Evolutionary conservation across 2,329 filamentous ascomycete genomes (phyloP).

Genomic region (Raffaelea arxii): DNA sequence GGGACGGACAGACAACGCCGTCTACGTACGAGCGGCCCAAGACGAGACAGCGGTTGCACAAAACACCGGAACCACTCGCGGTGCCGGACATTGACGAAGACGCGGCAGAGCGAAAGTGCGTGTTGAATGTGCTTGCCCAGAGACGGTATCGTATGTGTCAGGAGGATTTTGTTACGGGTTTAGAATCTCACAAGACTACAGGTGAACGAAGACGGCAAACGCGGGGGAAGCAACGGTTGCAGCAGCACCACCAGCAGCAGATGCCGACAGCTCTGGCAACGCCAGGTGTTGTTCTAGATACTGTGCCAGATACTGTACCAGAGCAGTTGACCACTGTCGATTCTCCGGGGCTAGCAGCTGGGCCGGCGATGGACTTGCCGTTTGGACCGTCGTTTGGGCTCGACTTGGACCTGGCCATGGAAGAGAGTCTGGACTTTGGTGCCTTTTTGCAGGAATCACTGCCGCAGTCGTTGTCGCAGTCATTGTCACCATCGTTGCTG

Average conservation of each 20-base stretch:
- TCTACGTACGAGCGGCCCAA: conserved; percentile 9
- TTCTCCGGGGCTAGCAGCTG: too few species aligned
- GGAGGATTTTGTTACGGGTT: not conserved
- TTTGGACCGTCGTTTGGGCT: too few species aligned
- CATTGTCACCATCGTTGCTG: not conserved
- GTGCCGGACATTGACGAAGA: conserved; percentile 40
- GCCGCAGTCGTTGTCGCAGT: not conserved
- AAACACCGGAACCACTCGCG: conserved; percentile 27
- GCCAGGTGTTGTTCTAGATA: too few species aligned
- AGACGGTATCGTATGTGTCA: conserved; percentile 36
- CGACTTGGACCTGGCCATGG: too few species aligned
- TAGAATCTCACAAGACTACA: conserved; percentile 9
- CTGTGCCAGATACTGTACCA: too few species aligned
- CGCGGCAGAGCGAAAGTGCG: conserved; percentile 41
- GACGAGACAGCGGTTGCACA: conserved; percentile 28
- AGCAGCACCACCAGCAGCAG: too few species aligned
- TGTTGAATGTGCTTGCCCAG: conserved; percentile 44
- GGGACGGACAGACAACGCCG: not conserved
- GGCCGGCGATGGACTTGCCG: too few species aligned
- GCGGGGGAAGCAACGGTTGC: not conserved
- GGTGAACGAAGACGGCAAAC: conserved; percentile 19
- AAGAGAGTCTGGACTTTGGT: too few species aligned
- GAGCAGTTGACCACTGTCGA: too few species aligned
- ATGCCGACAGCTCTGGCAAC: too few species aligned
- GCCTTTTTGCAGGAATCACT: not conserved